Conservation (phyloP, 2,329 filamentous ascomycete species). For the Lanzia echinophila region DNA sequence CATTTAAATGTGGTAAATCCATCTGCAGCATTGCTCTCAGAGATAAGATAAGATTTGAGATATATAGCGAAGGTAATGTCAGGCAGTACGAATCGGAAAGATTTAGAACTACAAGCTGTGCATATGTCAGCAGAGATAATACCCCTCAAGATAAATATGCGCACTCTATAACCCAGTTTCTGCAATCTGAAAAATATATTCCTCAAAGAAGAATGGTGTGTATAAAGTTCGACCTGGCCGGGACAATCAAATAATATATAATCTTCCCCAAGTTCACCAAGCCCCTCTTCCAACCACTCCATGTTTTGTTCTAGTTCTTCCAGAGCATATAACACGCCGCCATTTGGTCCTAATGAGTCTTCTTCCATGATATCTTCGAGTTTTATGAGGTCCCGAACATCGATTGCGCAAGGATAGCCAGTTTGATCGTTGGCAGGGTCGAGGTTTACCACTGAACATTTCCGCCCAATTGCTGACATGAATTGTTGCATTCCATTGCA, state of each 20-base stretch:
- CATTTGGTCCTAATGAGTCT: slow-evolving; percentile 85
- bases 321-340: slow-evolving; percentile 84
- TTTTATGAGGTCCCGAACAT: slow-evolving; percentile 82
- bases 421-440: slow-evolving; percentile 95
- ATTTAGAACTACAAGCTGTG: slow-evolving; percentile 83
- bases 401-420: slow-evolving; percentile 80
- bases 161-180: slow-evolving; percentile 85
- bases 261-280: slow-evolving; percentile 78
- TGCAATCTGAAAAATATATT: slow-evolving; percentile 89
- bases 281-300: slow-evolving; percentile 78
- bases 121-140: slow-evolving; percentile 21
- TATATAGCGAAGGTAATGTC: slow-evolving; percentile 87
- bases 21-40: slow-evolving; percentile 97
- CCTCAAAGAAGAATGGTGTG: slow-evolving; percentile 83
- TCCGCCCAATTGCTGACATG: slow-evolving; percentile 87
- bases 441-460: slow-evolving; percentile 92
- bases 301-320: slow-evolving; percentile 93
- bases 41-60: slow-evolving; percentile 87
- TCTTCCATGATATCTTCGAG: slow-evolving; percentile 93
- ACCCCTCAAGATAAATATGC: slow-evolving; percentile 29
- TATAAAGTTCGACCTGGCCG: slow-evolving; percentile 94
- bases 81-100: slow-evolving; percentile 92
- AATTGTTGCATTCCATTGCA: slow-evolving; percentile 99
- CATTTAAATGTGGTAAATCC: slow-evolving; percentile 92
- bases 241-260: slow-evolving; percentile 96